Percentiles rank a stretch among this genome's conserved stretches.
Evolutionary conservation across 2,329 filamentous ascomycete genomes (phyloP).

Genomic region (Arthrobotrys sinensis): DNA sequence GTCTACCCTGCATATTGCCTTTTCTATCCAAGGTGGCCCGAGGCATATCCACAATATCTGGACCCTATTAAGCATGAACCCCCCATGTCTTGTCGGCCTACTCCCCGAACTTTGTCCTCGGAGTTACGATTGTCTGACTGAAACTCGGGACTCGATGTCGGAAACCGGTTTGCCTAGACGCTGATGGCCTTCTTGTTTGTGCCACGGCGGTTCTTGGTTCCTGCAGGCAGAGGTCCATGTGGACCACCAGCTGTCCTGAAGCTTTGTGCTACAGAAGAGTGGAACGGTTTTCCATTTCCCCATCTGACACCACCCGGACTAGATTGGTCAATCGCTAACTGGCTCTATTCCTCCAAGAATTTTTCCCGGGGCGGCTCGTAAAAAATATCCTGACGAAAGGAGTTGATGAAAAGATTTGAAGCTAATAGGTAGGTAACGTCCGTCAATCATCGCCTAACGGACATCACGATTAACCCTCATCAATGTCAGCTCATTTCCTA

Average conservation of each 20-base stretch:
- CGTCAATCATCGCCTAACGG: slow-evolving; percentile 31
- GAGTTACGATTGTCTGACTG: slow-evolving; percentile 27
- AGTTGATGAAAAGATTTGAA: slow-evolving; percentile 26
- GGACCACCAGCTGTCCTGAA: slow-evolving; percentile 8
- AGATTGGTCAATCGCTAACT: slow-evolving; percentile 27
- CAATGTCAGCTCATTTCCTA: slow-evolving; percentile 33
- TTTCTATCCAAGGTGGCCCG: slow-evolving; percentile 33
- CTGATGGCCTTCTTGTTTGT: slow-evolving; percentile 46
- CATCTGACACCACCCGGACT: slow-evolving; percentile 8
- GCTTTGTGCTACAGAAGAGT: slow-evolving; percentile 36
- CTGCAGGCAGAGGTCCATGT: slow-evolving; percentile 40
- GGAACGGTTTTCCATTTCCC: slow-evolving; percentile 20
- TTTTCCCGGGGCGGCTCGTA: slow-evolving; percentile 29
- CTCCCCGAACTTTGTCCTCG: slow-evolving; percentile 13
- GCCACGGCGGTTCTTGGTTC: slow-evolving; percentile 47
- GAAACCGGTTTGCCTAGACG: slow-evolving; percentile 15
- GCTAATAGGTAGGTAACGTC: slow-evolving; percentile 12
- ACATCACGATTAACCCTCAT: slow-evolving; percentile 6
- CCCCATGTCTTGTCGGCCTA: slow-evolving; percentile 3
- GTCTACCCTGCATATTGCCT: slow-evolving; percentile 48
- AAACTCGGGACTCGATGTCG: slow-evolving; percentile 9
- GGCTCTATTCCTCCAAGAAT: slow-evolving; percentile 10
- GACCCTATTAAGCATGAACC: slow-evolving; percentile 17
- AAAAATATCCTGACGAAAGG: slow-evolving; percentile 27
- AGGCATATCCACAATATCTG: slow-evolving; percentile 32